phyloP scores from a whole-genome alignment of 2,329 filamentous ascomycete genomes.

The Aspergillus sp. region DNA sequence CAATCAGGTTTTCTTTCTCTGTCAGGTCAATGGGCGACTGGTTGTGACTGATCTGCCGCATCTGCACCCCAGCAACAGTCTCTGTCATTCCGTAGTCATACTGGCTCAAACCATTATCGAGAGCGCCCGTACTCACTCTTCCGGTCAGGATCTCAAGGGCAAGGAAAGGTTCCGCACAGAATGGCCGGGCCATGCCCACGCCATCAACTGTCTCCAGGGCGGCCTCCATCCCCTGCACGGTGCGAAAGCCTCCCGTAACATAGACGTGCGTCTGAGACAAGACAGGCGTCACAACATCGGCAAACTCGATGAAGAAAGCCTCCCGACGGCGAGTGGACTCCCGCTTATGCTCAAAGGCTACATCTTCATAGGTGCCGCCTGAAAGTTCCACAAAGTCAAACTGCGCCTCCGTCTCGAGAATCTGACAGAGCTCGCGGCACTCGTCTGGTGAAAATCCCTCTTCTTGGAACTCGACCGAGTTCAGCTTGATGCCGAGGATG shows the following conservation, averaged over 20 bases:
- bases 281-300: conserved; percentile 54
- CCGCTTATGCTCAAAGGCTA: conserved; percentile 52
- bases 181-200: conserved; percentile 57
- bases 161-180: conserved; percentile 50
- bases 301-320: conserved; percentile 62
- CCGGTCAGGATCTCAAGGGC: conserved; percentile 28
- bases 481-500: conserved; percentile 58
- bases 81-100: no score
- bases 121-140: no score
- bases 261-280: conserved; percentile 55
- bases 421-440: conserved; percentile 42
- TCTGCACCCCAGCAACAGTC: no score
- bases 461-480: conserved; percentile 58
- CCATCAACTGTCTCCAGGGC: conserved; percentile 59
- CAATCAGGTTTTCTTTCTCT: no score
- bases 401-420: conserved; percentile 30
- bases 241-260: conserved; percentile 59
- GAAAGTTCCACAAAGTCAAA: conserved; percentile 56
- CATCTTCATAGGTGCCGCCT: conserved; percentile 59
- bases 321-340: conserved; percentile 58
- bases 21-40: no score
- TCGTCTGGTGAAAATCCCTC: conserved; percentile 48
- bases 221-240: conserved; percentile 57
- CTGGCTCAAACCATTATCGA: no score
- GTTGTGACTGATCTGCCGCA: no score